Percentiles rank a stretch among this genome's conserved stretches.
Evolutionary conservation across 2,329 filamentous ascomycete species (phyloP).

Genomic region (Ceratocystis harringtonii): DNA sequence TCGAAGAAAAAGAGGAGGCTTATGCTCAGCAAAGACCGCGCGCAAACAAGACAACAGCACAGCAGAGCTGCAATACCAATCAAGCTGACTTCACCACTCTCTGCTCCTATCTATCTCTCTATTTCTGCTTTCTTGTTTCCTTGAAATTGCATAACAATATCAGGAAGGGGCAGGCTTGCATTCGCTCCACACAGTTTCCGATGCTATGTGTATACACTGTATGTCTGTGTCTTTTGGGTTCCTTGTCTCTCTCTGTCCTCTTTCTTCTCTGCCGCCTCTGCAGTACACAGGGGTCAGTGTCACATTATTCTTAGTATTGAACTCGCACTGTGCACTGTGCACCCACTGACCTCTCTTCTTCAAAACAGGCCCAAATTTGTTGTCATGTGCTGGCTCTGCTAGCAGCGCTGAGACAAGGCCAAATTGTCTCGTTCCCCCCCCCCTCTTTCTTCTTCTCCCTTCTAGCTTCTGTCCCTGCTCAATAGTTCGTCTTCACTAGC

Average conservation of each 20-base stretch:
- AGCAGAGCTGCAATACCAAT: not conserved
- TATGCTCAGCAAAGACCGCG: not conserved
- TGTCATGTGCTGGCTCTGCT: not conserved
- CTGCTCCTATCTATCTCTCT: not conserved
- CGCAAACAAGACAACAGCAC: not conserved
- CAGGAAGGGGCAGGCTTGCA: conserved; percentile 1
- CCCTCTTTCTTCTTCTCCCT: not conserved
- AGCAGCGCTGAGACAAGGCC: not conserved
- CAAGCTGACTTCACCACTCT: not conserved
- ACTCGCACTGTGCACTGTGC: not conserved
- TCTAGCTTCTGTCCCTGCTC: not conserved
- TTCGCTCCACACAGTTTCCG: not conserved
- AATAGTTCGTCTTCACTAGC: not conserved
- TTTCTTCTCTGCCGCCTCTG: not conserved
- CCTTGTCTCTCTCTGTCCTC: not conserved
- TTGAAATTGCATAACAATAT: conserved; percentile 1
- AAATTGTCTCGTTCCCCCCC: not conserved
- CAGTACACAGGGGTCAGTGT: conserved; percentile 1
- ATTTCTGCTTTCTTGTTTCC: not conserved
- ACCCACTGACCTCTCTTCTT: not conserved
- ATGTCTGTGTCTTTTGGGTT: not conserved
- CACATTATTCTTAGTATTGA: not conserved
- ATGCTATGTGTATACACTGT: not conserved
- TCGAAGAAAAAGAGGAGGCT: not conserved
- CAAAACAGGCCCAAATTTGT: not conserved